These are phyloP conservation scores for Paecilomyces sp. DNA, from an alignment of 2,329 filamentous ascomycete species.

Conservation along the genomic window DNA sequence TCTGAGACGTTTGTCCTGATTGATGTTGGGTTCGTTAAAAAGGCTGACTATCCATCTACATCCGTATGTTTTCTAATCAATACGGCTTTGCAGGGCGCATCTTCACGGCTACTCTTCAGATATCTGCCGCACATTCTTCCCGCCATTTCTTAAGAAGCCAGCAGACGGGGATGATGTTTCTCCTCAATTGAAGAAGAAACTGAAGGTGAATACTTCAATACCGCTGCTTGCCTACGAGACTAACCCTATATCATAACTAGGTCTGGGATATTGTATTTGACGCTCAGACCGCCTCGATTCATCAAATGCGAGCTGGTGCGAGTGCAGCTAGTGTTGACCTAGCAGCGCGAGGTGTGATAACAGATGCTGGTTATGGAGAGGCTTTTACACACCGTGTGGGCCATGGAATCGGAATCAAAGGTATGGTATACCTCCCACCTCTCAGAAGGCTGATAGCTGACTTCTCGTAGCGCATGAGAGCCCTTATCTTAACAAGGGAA, in stretches of 20 bases:
- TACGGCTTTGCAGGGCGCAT: conserved; percentile 38
- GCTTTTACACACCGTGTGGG: conserved; percentile 57
- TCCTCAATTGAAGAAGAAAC: conserved; percentile 38
- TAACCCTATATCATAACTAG: conserved; percentile 9
- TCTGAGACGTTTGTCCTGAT: conserved; percentile 54
- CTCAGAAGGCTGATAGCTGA: background rate
- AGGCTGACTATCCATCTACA: background rate
- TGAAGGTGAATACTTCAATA: conserved; percentile 16
- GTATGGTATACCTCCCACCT: background rate
- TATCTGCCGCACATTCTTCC: conserved; percentile 57
- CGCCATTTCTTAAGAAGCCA: conserved; percentile 25
- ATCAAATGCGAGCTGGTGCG: conserved; percentile 44
- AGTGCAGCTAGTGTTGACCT: conserved; percentile 56
- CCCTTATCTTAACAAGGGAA: conserved; percentile 59
- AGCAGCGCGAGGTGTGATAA: conserved; percentile 52
- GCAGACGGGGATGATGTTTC: conserved; percentile 6
- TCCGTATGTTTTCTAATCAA: background rate
- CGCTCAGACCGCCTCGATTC: conserved; percentile 52
- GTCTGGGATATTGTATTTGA: conserved; percentile 57
- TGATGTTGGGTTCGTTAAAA: conserved; percentile 43
- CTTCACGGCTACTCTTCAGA: conserved; percentile 58
- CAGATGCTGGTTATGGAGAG: conserved; percentile 51
- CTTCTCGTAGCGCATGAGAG: conserved; percentile 46
- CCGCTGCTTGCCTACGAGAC: background rate
- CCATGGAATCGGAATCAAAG: conserved; percentile 61